Conservation (phyloP, 805 yeast species). For the Wickerhamiella australiensis region DNA sequence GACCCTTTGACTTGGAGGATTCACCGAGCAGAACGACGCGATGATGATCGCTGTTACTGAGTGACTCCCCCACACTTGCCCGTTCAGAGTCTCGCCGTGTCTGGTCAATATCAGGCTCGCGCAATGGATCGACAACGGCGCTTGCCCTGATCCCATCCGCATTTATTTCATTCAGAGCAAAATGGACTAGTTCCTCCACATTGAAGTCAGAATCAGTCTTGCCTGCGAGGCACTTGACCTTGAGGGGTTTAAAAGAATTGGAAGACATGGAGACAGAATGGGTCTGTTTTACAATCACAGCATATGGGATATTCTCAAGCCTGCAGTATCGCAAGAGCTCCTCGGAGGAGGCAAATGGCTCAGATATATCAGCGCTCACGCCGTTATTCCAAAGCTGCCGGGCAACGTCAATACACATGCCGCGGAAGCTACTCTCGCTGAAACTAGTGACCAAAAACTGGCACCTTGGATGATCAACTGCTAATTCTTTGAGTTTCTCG, state of each 20-base stretch:
- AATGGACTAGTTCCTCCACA: conserved; percentile 47
- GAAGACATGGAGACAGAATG: conserved; percentile 30
- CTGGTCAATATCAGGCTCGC: conserved; percentile 17
- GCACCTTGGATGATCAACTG: conserved; percentile 41
- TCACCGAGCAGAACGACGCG: conserved; percentile 51
- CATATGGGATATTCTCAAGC: conserved; percentile 61
- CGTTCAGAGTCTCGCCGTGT: conserved; percentile 4
- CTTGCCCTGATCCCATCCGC: not conserved
- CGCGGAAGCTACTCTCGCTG: conserved; percentile 42
- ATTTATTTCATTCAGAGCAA: conserved; percentile 15
- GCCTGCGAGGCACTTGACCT: conserved; percentile 43
- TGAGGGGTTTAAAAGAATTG: conserved; percentile 57
- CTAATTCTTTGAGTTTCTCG: not conserved
- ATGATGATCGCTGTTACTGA: conserved; percentile 5
- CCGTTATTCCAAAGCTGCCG: conserved; percentile 60
- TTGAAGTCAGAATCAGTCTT: conserved; percentile 62
- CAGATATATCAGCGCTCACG: conserved; percentile 59
- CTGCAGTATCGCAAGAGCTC: conserved; percentile 54
- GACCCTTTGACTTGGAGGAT: conserved; percentile 60
- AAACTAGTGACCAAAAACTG: conserved; percentile 71
- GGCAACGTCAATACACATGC: conserved; percentile 52
- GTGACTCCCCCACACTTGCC: not conserved
- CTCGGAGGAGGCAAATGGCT: conserved; percentile 37
- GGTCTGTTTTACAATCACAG: conserved; percentile 69
- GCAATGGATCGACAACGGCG: not conserved